Base-by-base conservation (phyloP, 2,329 filamentous ascomycete species). In the Ophiocordyceps camponoti-saundersi region DNA sequence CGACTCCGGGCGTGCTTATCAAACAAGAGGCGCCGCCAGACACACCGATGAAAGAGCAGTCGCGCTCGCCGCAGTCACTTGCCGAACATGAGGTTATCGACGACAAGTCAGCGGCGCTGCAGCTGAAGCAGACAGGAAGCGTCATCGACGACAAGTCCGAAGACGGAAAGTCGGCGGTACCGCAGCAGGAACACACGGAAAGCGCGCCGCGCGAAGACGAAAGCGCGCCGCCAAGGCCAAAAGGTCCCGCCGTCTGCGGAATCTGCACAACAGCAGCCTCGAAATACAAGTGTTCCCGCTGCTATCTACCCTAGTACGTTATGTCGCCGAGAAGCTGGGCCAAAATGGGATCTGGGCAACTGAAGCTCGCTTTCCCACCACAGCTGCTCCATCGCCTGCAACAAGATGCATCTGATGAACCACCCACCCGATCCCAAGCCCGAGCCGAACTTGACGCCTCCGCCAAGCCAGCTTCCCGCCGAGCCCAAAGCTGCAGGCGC, bases 241-340 rank as follows among this genome's bases (percentile, higher is more conserved):
- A 49, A 45, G 44, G 41, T 12, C 44, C 53, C 41, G 53, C 54
- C 18, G 51, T 58, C 2, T 81, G 78, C 53, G 68, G 69, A 6
- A 64, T 79, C 30, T 82, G 78, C 57, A 57, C 70, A 26, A 55
- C 59, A 32, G 66, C 66, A 5, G 63, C 69, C 20, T 67, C 66
- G 29, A 80, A 77, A 58, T 82, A 82, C 60, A 81, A 79, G 54
- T 82, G 78, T 51, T 66, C 73, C n/a, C 67, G 68, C 26, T 82
- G 78, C 57, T 61, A 67, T 44, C 54, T 73, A 21, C 70, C 71
- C 50, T 80, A 78, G 78, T 81, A 64, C 56, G 75, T 61, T 26
- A 43, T 16, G 8, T 20, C 18, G 13, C 21, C 11, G 20, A 18
- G 36, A 15, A 16, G 22, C 41, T 12, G 18, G 18, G 21, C 22